Evolutionary conservation across 106 monocot species (phyloP).

Genomic region (Apostasia ramifera): DNA sequence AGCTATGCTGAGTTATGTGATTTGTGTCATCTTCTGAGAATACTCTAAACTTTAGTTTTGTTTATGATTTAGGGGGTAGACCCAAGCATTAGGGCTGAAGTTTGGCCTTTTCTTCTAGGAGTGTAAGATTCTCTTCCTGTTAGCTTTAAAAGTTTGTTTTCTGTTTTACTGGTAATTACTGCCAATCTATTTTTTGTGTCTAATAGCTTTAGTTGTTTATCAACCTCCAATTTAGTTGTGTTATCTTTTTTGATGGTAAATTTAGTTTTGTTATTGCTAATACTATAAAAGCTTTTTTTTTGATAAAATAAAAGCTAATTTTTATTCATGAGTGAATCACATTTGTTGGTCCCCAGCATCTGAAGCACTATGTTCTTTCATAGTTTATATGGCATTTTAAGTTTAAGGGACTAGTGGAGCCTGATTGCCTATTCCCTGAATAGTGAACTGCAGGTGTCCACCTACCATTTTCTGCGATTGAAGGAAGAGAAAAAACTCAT

Average conservation of each 20-base stretch:
- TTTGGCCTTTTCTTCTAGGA: constrained; percentile 98
- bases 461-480: no score
- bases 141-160: constrained; percentile 1
- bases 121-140: constrained; percentile 48
- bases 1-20: neutral
- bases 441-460: neutral
- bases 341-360: neutral
- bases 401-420: neutral
- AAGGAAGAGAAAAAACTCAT: no score
- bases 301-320: no score
- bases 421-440: neutral
- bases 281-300: no score
- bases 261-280: no score
- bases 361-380: neutral
- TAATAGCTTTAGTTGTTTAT: no score
- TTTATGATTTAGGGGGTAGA: constrained; percentile 69
- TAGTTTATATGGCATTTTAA: neutral
- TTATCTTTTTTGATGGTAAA: no score
- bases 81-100: constrained; percentile 70
- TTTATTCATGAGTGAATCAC: neutral
- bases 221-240: no score
- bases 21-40: neutral
- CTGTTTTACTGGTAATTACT: neutral
- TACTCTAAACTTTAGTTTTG: neutral
- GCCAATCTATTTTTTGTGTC: neutral